Percentiles rank a stretch among this genome's conserved stretches.
These are phyloP conservation scores for Austroboletus eburneus DNA, from an alignment of 768 basidiomycete species.

Conservation along the genomic window DNA sequence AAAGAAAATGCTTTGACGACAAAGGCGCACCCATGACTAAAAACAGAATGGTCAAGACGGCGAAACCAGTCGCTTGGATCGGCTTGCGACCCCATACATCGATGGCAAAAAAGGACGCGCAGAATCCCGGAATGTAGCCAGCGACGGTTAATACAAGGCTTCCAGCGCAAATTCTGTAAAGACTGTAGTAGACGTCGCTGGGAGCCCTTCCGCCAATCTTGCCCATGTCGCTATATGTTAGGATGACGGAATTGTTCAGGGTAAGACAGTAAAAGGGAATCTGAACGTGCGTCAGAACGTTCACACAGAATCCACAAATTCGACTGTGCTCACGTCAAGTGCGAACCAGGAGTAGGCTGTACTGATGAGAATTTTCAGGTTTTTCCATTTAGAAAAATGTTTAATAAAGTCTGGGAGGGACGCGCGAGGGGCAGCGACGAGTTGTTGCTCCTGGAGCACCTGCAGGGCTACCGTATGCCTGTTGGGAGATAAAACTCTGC, in stretches of 20 bases:
- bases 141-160: conserved; percentile 15
- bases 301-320: neutral
- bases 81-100: conserved; percentile 70
- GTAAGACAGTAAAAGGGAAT: conserved; percentile 87
- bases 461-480: conserved; percentile 44
- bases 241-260: conserved; percentile 74
- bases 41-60: conserved; percentile 60
- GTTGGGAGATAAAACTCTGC: conserved; percentile 51
- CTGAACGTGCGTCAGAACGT: conserved; percentile 30
- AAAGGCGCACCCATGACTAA: conserved; percentile 55
- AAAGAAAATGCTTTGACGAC: too few species aligned
- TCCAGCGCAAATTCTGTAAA: conserved; percentile 21
- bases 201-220: conserved; percentile 28
- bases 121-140: conserved; percentile 48
- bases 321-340: conserved; percentile 53
- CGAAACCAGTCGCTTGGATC: conserved; percentile 76
- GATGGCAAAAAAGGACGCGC: conserved; percentile 58
- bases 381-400: conserved; percentile 71
- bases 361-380: conserved; percentile 75
- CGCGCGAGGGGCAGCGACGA: conserved; percentile 61
- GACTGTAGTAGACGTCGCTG: conserved; percentile 18
- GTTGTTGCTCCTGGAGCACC: conserved; percentile 39
- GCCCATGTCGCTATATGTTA: conserved; percentile 67
- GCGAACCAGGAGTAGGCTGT: conserved; percentile 86
- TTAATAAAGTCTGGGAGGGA: conserved; percentile 57